Conservation (phyloP, 106 monocot species). For the Agapanthus africanus region DNA sequence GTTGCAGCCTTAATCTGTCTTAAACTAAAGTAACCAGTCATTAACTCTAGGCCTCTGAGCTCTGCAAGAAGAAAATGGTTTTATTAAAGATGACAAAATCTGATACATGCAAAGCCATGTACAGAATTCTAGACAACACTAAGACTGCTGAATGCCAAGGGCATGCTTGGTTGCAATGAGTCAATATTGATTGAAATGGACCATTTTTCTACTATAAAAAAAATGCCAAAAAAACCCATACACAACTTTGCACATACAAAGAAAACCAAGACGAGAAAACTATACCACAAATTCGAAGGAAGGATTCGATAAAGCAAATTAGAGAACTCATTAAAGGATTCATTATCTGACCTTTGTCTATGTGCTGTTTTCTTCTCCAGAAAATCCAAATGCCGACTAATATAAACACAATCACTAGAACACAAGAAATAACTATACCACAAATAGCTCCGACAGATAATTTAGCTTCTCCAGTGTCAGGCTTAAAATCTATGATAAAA, state of each 20-base stretch:
- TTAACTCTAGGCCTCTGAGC: slow-evolving; percentile 12
- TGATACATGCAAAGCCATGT: too few relatives aligned
- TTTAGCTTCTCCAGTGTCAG: slow-evolving; percentile 13
- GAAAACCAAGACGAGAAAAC: too few relatives aligned
- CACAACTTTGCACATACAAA: too few relatives aligned
- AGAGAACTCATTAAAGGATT: not conserved
- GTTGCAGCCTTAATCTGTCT: slow-evolving; percentile 33
- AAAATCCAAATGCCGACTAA: slow-evolving; percentile 6
- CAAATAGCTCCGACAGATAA: slow-evolving; percentile 18
- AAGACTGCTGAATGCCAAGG: too few relatives aligned
- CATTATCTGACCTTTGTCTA: slow-evolving; percentile 23
- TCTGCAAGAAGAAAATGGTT: not conserved
- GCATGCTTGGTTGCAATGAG: too few relatives aligned
- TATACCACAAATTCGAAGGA: too few relatives aligned
- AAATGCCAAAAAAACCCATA: too few relatives aligned
- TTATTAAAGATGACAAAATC: too few relatives aligned
- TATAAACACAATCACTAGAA: slow-evolving; percentile 5
- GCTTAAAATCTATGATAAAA: slow-evolving; percentile 15
- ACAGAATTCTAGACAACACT: too few relatives aligned
- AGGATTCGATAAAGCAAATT: not conserved
- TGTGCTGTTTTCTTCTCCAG: slow-evolving; percentile 12
- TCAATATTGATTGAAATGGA: not conserved
- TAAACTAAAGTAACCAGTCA: slow-evolving; percentile 22
- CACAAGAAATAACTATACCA: slow-evolving; percentile 20
- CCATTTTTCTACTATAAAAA: too few relatives aligned